Evolutionary conservation across 208 protist species (phyloP).

Genomic region (Porcisia deanei): DNA sequence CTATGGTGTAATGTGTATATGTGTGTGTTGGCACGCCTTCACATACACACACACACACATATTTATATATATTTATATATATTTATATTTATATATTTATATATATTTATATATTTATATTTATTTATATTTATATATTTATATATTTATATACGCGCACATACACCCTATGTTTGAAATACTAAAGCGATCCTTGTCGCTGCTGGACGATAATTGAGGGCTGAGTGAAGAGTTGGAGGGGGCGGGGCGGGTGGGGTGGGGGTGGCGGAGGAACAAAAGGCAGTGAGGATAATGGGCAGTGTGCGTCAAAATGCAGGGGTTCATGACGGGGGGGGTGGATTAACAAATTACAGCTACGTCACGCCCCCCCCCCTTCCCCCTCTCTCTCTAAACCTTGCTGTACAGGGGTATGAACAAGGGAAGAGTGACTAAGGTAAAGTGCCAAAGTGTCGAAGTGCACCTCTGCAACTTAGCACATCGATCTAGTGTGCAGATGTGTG

Average conservation of each 20-base stretch:
- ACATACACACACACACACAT: background rate
- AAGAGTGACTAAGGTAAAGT: background rate
- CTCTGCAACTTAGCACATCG: background rate
- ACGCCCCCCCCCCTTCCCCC: background rate
- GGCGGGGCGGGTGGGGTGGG: background rate
- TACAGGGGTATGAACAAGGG: background rate
- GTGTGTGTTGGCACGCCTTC: background rate
- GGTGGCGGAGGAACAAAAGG: background rate
- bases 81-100: background rate
- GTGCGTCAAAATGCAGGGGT: background rate
- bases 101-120: background rate
- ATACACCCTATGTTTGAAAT: background rate
- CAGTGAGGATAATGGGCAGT: background rate
- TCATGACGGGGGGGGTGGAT: background rate
- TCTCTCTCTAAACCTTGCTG: background rate
- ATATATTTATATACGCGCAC: background rate
- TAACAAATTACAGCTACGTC: background rate
- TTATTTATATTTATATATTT: background rate
- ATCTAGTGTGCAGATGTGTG: background rate
- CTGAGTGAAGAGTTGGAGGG: background rate
- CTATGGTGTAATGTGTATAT: background rate
- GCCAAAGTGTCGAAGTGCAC: background rate
- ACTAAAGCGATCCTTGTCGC: background rate
- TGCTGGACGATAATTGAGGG: background rate
- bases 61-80: background rate